These are phyloP conservation scores for Fennellomyces sp. DNA, from an alignment of 371 early-diverging fungal genomes.

Conservation along the genomic window DNA sequence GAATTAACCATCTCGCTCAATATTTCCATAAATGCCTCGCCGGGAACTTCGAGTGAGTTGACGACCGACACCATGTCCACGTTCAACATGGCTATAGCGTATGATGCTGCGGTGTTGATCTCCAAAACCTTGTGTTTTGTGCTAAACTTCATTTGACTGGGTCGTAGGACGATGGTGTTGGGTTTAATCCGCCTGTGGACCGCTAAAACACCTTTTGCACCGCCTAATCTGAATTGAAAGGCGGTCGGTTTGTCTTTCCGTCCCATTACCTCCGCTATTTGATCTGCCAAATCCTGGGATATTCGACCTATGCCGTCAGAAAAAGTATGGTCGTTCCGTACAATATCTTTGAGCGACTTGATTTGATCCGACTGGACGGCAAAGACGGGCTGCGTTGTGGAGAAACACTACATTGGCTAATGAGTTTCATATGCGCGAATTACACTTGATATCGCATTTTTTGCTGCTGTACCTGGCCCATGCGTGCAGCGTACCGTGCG, in stretches of 20 bases:
- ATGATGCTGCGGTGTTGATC: constrained; percentile 44
- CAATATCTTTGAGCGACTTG: constrained; percentile 53
- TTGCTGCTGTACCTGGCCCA: constrained; percentile 55
- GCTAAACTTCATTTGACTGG: constrained; percentile 67
- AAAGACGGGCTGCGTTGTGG: constrained; percentile 48
- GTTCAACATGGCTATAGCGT: constrained; percentile 60
- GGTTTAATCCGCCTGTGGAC: constrained; percentile 23
- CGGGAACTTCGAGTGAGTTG: constrained; percentile 56
- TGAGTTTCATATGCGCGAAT: too few relatives aligned
- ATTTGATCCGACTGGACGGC: constrained; percentile 33
- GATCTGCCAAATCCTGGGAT: constrained; percentile 45
- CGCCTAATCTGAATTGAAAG: constrained; percentile 75
- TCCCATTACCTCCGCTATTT: constrained; percentile 31
- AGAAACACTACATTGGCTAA: constrained; percentile 46
- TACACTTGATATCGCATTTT: too few relatives aligned
- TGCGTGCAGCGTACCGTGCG: constrained; percentile 62
- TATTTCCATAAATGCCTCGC: constrained; percentile 42
- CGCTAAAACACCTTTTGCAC: constrained; percentile 71
- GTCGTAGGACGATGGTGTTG: constrained; percentile 47
- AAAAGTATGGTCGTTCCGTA: constrained; percentile 46
- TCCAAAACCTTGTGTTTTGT: constrained; percentile 51
- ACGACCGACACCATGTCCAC: constrained; percentile 64
- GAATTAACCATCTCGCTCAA: constrained; percentile 38
- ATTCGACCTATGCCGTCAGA: constrained; percentile 80
- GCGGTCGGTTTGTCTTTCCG: constrained; percentile 64